phyloP scores from a whole-genome alignment of 225 moss, liverwort and hornwort species.

The Pseudoscleropodium purum region DNA sequence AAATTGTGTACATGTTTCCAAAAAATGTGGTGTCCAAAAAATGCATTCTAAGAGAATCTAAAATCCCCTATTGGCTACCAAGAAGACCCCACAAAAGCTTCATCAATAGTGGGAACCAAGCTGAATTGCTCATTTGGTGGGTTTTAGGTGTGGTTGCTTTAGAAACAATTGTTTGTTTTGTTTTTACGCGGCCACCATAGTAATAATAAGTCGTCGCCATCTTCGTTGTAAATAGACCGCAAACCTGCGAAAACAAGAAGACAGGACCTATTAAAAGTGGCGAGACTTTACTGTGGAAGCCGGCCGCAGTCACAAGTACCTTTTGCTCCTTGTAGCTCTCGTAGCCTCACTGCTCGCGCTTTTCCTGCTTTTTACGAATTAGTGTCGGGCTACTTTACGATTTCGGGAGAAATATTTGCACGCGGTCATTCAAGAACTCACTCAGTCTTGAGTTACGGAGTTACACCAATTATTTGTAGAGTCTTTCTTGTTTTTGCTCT shows the following conservation, averaged over 20 bases:
- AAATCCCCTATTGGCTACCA: rapidly evolving
- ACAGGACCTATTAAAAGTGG: not conserved
- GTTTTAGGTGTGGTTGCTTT: not conserved
- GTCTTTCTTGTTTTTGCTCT: not conserved
- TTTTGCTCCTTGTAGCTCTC: not conserved
- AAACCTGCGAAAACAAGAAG: not conserved
- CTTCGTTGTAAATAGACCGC: not conserved
- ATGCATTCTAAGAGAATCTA: not conserved
- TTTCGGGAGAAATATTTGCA: not conserved
- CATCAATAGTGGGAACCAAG: not conserved
- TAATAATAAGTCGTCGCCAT: not conserved
- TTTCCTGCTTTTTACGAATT: not conserved
- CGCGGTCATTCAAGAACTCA: not conserved
- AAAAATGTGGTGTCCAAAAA: not conserved
- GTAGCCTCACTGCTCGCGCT: not conserved
- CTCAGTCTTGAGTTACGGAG: not conserved
- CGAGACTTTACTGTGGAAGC: not conserved
- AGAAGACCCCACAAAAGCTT: not conserved
- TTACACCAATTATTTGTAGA: not conserved
- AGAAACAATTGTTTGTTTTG: too few relatives aligned
- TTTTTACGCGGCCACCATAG: too few relatives aligned
- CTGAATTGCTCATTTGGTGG: not conserved
- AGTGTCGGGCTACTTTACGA: not conserved
- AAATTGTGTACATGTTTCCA: too few relatives aligned
- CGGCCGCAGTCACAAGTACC: not conserved